A percentile compares a stretch with the other conserved stretches of the same genome.
Evolutionary conservation across 2,329 filamentous ascomycete genomes (phyloP).

Genomic region (Chalaropsis ovoidea): DNA sequence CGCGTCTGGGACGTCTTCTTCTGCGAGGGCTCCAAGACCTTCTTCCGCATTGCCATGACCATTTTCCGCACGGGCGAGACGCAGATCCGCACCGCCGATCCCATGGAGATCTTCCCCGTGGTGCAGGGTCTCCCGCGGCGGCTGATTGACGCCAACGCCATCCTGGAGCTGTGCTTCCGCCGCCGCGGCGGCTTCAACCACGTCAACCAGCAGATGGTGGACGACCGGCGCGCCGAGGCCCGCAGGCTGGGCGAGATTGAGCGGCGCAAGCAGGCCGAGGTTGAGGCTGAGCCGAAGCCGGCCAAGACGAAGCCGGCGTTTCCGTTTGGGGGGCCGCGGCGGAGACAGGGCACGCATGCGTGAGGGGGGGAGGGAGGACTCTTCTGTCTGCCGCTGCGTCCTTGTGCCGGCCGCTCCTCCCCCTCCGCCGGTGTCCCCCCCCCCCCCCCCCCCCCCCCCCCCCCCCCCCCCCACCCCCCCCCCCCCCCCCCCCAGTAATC

Average conservation of each 20-base stretch:
- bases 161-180: slow-evolving; percentile 76
- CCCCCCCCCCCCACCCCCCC: too few species aligned
- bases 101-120: slow-evolving; percentile 92
- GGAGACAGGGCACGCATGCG: slow-evolving; percentile 28
- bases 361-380: background rate
- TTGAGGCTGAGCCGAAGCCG: background rate
- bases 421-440: background rate
- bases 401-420: background rate
- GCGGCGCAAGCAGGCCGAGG: slow-evolving; percentile 28
- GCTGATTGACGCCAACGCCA: slow-evolving; percentile 67
- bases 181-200: slow-evolving; percentile 71
- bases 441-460: too few species aligned
- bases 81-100: slow-evolving; percentile 73
- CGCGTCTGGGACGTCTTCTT: slow-evolving; percentile 95
- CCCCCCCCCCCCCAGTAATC: too few species aligned
- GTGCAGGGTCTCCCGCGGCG: slow-evolving; percentile 77
- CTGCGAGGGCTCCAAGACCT: slow-evolving; percentile 85
- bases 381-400: background rate
- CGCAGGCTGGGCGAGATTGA: slow-evolving; percentile 45
- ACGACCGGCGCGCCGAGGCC: slow-evolving; percentile 61
- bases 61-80: slow-evolving; percentile 82
- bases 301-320: background rate
- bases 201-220: slow-evolving; percentile 71
- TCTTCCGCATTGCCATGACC: slow-evolving; percentile 82
- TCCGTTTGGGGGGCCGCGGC: slow-evolving; percentile 22